Evolutionary conservation across 306 rosid genomes (phyloP).

Genomic region (Datisca glomerata): DNA sequence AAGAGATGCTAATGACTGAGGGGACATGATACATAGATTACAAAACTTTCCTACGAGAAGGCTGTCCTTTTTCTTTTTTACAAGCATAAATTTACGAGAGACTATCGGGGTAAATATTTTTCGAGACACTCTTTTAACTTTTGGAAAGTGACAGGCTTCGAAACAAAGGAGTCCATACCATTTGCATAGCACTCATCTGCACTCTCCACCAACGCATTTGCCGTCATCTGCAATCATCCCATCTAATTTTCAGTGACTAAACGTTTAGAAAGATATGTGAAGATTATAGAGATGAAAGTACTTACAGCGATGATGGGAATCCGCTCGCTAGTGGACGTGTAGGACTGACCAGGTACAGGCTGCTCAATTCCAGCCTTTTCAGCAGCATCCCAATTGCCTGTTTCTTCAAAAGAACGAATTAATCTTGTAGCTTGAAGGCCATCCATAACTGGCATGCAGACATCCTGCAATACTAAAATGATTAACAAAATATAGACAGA

Average conservation of each 20-base stretch:
- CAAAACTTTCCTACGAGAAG: slow-evolving; percentile 52
- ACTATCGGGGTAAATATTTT: slow-evolving; percentile 33
- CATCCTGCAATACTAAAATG: slow-evolving; percentile 67
- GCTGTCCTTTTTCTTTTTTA: slow-evolving; percentile 24
- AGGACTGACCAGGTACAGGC: slow-evolving; percentile 10
- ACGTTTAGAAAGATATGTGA: background rate
- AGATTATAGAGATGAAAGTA: background rate
- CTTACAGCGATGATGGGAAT: slow-evolving; percentile 77
- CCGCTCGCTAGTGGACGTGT: slow-evolving; percentile 20
- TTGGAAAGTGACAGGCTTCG: slow-evolving; percentile 76
- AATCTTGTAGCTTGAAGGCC: slow-evolving; percentile 85
- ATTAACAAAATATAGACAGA: too few species aligned
- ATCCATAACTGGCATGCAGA: slow-evolving; percentile 87
- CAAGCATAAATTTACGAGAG: slow-evolving; percentile 38
- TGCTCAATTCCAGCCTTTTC: slow-evolving; percentile 49
- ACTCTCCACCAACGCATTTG: slow-evolving; percentile 75
- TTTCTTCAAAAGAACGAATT: slow-evolving; percentile 82
- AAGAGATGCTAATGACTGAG: slow-evolving; percentile 12
- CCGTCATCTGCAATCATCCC: slow-evolving; percentile 58
- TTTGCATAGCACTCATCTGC: slow-evolving; percentile 77
- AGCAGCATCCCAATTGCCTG: slow-evolving; percentile 81
- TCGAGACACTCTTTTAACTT: slow-evolving; percentile 51
- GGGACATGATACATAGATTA: slow-evolving; percentile 28
- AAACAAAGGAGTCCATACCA: slow-evolving; percentile 86
- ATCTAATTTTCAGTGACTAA: background rate